Conservation (phyloP, 2,329 filamentous ascomycete genomes). For the Sordariomycetes sp. region DNA sequence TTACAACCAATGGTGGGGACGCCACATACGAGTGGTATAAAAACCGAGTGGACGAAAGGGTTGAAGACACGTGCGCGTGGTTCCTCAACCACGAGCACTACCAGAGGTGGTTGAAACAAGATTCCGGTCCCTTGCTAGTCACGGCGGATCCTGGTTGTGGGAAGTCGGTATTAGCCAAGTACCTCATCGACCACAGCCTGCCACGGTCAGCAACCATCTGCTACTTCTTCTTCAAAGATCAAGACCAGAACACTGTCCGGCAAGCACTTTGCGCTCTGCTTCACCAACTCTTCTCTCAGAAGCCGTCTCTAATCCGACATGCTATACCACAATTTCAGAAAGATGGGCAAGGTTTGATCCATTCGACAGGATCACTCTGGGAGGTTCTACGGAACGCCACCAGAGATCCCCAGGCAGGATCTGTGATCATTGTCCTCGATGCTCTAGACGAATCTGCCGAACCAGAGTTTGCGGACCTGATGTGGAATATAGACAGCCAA, state of each 20-base stretch:
- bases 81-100: conserved; percentile 19
- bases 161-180: conserved; percentile 24
- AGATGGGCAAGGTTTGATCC: conserved; percentile 15
- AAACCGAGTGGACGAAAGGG: conserved; percentile 12
- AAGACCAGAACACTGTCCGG: conserved; percentile 20
- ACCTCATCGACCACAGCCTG: conserved; percentile 16
- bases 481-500: conserved; percentile 3
- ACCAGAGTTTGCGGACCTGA: conserved; percentile 12
- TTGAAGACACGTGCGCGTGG: conserved; percentile 20
- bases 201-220: conserved; percentile 15
- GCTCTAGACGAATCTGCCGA: conserved; percentile 25
- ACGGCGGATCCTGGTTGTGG: conserved; percentile 27
- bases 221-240: conserved; percentile 33
- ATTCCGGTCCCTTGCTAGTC: conserved; percentile 19
- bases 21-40: conserved; percentile 20
- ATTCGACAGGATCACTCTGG: conserved; percentile 18
- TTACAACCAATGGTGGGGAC: not conserved
- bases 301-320: conserved; percentile 18
- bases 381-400: conserved; percentile 16
- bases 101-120: conserved; percentile 14
- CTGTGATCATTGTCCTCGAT: conserved; percentile 24
- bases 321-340: conserved; percentile 14
- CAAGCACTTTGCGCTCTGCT: conserved; percentile 24
- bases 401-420: conserved; percentile 14
- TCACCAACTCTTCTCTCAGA: conserved; percentile 24